Percentiles rank a stretch among this genome's conserved stretches.
Evolutionary conservation across 495 filamentous ascomycete genomes (phyloP).

Genomic region (Arthonia radiata): DNA sequence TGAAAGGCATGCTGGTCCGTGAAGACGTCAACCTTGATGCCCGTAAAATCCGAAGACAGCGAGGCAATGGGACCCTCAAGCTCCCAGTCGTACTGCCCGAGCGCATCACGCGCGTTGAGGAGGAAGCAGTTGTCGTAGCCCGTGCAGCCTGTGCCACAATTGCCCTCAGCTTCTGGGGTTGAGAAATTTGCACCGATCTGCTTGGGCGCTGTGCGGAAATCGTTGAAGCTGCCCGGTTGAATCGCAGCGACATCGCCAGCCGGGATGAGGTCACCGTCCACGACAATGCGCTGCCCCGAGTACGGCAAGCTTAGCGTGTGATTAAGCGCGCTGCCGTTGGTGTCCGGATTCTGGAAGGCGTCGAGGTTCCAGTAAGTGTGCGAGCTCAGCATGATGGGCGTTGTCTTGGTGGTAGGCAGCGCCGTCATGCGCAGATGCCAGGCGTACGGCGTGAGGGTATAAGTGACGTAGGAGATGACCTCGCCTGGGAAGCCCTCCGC

Average conservation of each 20-base stretch:
- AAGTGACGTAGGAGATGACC: slow-evolving; percentile 54
- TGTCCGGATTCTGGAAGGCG: slow-evolving; percentile 40
- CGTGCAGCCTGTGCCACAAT: slow-evolving; percentile 48
- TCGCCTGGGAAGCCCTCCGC: slow-evolving; percentile 60
- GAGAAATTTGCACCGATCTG: slow-evolving; percentile 43
- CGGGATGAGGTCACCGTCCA: slow-evolving; percentile 54
- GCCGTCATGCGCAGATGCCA: slow-evolving; percentile 32
- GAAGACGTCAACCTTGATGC: slow-evolving; percentile 46
- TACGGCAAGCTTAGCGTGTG: slow-evolving; percentile 47
- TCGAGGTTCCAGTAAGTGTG: slow-evolving; percentile 78
- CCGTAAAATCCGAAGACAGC: slow-evolving; percentile 30
- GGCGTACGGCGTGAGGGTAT: slow-evolving; percentile 24
- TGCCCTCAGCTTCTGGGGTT: slow-evolving; percentile 25
- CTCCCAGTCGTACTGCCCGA: no score
- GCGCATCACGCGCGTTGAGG: slow-evolving; percentile 32
- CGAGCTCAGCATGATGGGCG: slow-evolving; percentile 40
- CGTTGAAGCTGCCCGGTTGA: slow-evolving; percentile 35
- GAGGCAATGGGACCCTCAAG: slow-evolving; percentile 34
- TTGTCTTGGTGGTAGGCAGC: slow-evolving; percentile 22
- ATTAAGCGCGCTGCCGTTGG: slow-evolving; percentile 37
- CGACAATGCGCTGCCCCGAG: slow-evolving; percentile 39
- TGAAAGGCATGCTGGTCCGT: slow-evolving; percentile 58
- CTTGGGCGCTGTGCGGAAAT: slow-evolving; percentile 53
- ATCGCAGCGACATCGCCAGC: slow-evolving; percentile 40
- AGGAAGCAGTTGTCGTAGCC: slow-evolving; percentile 59